These are phyloP conservation scores for Striga asiatica DNA, from an alignment of 257 asterid genomes.

Conservation along the genomic window DNA sequence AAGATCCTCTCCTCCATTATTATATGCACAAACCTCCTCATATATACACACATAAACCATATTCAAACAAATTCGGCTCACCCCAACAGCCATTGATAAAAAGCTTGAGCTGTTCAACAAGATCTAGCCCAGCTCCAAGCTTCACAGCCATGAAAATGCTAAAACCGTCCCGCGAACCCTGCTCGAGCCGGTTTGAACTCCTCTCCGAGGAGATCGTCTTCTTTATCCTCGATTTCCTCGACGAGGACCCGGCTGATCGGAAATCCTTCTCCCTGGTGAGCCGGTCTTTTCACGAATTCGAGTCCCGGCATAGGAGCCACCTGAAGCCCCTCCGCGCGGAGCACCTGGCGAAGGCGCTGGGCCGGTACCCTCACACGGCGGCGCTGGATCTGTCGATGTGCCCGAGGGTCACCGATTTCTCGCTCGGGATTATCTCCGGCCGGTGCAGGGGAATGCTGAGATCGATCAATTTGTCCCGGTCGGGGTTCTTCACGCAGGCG, in stretches of 20 bases:
- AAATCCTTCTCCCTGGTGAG: slow-evolving; percentile 79
- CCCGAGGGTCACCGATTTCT: slow-evolving; percentile 50
- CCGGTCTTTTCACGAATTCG: slow-evolving; percentile 48
- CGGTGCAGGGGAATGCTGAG: slow-evolving; percentile 37
- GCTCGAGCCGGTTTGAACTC: slow-evolving; percentile 46
- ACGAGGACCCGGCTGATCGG: slow-evolving; percentile 55
- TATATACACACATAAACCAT: background rate
- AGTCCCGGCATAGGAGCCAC: slow-evolving; percentile 51
- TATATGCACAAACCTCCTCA: background rate
- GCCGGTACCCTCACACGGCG: slow-evolving; percentile 37
- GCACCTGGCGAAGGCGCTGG: slow-evolving; percentile 34
- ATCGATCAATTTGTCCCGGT: slow-evolving; percentile 65
- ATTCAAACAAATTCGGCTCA: too few relatives aligned
- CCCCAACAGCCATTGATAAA: too few relatives aligned
- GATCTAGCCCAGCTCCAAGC: too few relatives aligned
- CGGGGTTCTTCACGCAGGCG: slow-evolving; percentile 43
- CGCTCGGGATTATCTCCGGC: slow-evolving; percentile 31
- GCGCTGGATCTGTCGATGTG: slow-evolving; percentile 66
- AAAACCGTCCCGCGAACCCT: slow-evolving; percentile 19
- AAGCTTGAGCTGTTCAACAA: too few relatives aligned
- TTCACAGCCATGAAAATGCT: slow-evolving; percentile 56
- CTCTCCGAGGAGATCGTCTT: slow-evolving; percentile 66
- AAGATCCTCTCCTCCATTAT: background rate
- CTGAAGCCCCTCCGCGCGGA: slow-evolving; percentile 64
- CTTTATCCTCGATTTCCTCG: slow-evolving; percentile 50